These are phyloP conservation scores for Yamadazyma kitorensis DNA, from an alignment of 805 yeast species.

Conservation along the genomic window DNA sequence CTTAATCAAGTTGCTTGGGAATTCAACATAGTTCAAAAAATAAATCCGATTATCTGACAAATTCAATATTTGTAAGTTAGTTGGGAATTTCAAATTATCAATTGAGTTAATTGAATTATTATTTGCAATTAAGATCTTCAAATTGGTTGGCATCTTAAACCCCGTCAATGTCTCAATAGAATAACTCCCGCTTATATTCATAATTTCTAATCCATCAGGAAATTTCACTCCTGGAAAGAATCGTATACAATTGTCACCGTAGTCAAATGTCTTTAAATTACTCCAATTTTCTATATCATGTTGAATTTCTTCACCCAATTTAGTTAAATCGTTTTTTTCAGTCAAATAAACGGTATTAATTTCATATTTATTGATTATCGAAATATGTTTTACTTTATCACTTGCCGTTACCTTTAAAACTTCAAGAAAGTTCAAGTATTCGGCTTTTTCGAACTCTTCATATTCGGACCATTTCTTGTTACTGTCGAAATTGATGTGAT, in stretches of 20 bases:
- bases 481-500: conserved; percentile 34
- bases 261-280: conserved; percentile 32
- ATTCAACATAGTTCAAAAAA: conserved; percentile 37
- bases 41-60: conserved; percentile 37
- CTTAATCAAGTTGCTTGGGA: conserved; percentile 27
- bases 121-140: conserved; percentile 29
- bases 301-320: conserved; percentile 36
- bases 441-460: conserved; percentile 19
- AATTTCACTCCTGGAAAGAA: conserved; percentile 38
- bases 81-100: conserved; percentile 36
- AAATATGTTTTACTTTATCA: conserved; percentile 33
- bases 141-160: conserved; percentile 33
- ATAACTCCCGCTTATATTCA: conserved; percentile 40
- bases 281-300: conserved; percentile 34
- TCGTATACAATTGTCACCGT: conserved; percentile 34
- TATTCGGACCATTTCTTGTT: conserved; percentile 31
- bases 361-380: conserved; percentile 37
- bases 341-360: conserved; percentile 31
- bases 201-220: conserved; percentile 34
- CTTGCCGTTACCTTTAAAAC: conserved; percentile 20
- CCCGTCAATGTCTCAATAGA: conserved; percentile 39
- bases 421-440: conserved; percentile 24
- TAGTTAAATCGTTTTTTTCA: conserved; percentile 29
- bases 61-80: conserved; percentile 29
- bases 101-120: conserved; percentile 32